These are phyloP conservation scores for Brassica rapa DNA, from an alignment of 345 rosid genomes.

Conservation along the genomic window DNA sequence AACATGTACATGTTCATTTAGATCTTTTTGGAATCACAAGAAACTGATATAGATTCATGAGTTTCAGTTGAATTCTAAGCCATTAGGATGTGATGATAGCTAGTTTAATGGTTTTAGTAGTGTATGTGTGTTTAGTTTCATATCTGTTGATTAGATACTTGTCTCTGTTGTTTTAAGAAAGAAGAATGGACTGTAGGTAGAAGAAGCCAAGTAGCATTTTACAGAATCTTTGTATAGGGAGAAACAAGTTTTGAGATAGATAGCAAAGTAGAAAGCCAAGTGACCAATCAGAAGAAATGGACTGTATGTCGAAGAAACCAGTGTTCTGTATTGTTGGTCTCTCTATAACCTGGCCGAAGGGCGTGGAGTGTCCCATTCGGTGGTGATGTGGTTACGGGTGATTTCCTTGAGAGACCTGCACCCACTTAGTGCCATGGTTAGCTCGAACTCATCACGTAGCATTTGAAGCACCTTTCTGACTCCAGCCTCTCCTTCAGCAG, in stretches of 20 bases:
- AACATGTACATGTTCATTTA: background rate
- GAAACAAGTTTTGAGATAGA: constrained; percentile 31
- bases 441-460: constrained; percentile 85
- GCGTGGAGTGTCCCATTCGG: constrained; percentile 71
- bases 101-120: background rate
- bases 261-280: constrained; percentile 9
- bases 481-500: constrained; percentile 86
- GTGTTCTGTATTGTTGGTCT: background rate
- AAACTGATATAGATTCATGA: background rate
- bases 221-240: constrained; percentile 24
- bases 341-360: constrained; percentile 49
- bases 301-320: background rate
- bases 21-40: background rate
- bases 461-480: constrained; percentile 73
- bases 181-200: constrained; percentile 16
- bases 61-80: background rate
- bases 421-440: constrained; percentile 88
- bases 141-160: background rate
- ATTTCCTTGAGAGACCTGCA: constrained; percentile 85
- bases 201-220: constrained; percentile 26
- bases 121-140: background rate
- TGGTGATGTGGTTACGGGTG: constrained; percentile 65
- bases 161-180: background rate
- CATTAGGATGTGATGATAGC: background rate
- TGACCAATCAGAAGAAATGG: constrained; percentile 5